Base-by-base conservation (phyloP, 2,329 filamentous ascomycete species). In the Cytospora piceae region DNA sequence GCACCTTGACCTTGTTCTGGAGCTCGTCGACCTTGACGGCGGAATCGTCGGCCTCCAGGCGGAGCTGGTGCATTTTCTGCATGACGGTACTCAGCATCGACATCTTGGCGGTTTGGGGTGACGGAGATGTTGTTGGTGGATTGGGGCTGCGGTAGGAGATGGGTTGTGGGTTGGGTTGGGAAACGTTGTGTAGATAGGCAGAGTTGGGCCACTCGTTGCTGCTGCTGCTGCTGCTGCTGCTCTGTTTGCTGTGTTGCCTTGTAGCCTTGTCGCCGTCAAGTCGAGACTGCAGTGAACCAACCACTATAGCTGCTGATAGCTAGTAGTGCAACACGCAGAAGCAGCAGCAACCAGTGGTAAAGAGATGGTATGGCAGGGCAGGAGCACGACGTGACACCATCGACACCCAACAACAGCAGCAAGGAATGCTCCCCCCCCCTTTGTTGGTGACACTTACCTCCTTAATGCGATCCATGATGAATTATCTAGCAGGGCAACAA, bases 51-150 rank as follows among this genome's bases (percentile, higher is more conserved):
- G 93, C 91, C 87, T 98, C 93, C 81, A 94, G 82, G 78, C 94
- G 94, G 83, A 99, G 93, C 80, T 90, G 85, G 84, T 91, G 91
- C 92, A 97, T 94, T 90, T 93, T 94, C 94, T 97, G 75, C 68
- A 63, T 71, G 63, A 68, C 65, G 69, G 75, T 70, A 73, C 72
- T 70, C 61, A 70, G 67, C 70, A 73, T 67, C 55, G 66, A 65
- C 66, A 67, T 67, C 66, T 63, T 66, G 63, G 58, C 51, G 51
- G 59, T 32, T 52, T 55, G 57, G 31, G 34, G 15, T 42, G 29
- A 46, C 39, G 34, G 20, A 27, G 49, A 31, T 53, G 58, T n/a
- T 58, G 32, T 27, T 39, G 56, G 51, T 31, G 39, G 11, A 11
- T 54, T 37, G 31, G 17, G 17, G 56, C 42, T 49, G 42, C 29